Percentiles rank a stretch among this genome's conserved stretches.
Conservation (phyloP, 768 basidiomycete genomes). For the Filobasidium wieringae region DNA sequence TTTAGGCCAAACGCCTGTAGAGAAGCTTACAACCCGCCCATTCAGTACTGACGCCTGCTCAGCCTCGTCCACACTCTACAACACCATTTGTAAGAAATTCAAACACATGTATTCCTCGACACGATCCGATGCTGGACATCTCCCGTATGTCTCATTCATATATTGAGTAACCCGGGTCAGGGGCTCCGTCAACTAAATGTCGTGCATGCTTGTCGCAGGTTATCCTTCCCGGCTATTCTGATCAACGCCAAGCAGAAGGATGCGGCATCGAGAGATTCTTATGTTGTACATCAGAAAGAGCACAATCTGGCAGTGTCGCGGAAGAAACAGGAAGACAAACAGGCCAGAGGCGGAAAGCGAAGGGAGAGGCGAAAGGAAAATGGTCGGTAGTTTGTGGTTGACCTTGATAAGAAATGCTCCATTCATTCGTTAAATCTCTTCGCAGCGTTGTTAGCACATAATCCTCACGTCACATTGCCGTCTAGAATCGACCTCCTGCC, state of each 20-base stretch:
- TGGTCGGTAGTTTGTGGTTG: conserved; percentile 21
- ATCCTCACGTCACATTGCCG: conserved; percentile 31
- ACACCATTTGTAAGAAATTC: too few species aligned
- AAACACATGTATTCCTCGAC: too few species aligned
- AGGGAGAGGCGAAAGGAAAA: conserved; percentile 32
- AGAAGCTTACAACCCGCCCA: too few species aligned
- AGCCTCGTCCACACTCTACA: too few species aligned
- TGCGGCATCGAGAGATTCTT: conserved; percentile 23
- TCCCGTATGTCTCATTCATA: too few species aligned
- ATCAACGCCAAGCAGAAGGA: conserved; percentile 28
- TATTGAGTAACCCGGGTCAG: too few species aligned
- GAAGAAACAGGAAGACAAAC: conserved; percentile 14
- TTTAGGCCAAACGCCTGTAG: too few species aligned
- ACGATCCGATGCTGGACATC: too few species aligned
- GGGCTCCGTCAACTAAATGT: too few species aligned
- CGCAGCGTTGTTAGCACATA: conserved; percentile 25
- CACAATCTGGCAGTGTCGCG: conserved; percentile 17
- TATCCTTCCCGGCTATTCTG: conserved; percentile 34
- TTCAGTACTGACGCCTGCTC: too few species aligned
- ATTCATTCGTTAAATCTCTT: not conserved
- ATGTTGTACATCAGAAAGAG: conserved; percentile 35
- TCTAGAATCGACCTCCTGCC: conserved; percentile 25
- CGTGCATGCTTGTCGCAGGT: too few species aligned
- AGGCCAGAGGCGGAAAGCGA: conserved; percentile 25
- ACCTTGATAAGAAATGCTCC: not conserved